phyloP scores from a whole-genome alignment of 495 filamentous ascomycete genomes.

The Xylaria grammica region DNA sequence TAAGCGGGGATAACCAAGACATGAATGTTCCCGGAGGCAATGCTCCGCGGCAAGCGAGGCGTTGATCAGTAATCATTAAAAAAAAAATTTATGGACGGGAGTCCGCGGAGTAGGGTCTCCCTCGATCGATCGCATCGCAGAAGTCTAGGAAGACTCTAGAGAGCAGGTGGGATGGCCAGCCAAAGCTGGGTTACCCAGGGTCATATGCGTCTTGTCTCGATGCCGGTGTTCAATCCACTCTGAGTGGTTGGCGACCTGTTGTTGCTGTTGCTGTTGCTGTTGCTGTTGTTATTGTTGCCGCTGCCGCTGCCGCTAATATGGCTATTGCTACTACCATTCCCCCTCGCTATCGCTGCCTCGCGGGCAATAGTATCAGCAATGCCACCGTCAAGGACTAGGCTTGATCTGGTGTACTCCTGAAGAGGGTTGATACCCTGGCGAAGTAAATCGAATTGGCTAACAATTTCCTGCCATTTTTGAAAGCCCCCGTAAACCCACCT shows the following conservation, averaged over 20 bases:
- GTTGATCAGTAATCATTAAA: constrained; percentile 23
- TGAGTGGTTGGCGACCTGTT: no score
- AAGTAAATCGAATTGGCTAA: constrained; percentile 50
- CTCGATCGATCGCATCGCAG: not conserved
- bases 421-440: constrained; percentile 16
- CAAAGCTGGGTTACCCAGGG: not conserved
- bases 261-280: not conserved
- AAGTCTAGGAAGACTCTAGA: not conserved
- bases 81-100: not conserved
- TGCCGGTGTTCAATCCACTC: not conserved
- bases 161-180: not conserved
- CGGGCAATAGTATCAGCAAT: constrained; percentile 19
- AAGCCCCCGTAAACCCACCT: constrained; percentile 71
- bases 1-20: constrained; percentile 2
- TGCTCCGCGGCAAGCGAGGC: not conserved
- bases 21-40: not conserved
- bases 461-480: constrained; percentile 57
- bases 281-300: not conserved
- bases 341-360: constrained; percentile 13
- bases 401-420: constrained; percentile 21
- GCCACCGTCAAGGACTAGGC: constrained; percentile 20
- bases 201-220: not conserved
- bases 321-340: not conserved
- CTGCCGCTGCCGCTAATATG: not conserved
- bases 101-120: not conserved